Base-by-base conservation (phyloP, 1,139 yeast species). In the Casaregolazyma lundiana region DNA sequence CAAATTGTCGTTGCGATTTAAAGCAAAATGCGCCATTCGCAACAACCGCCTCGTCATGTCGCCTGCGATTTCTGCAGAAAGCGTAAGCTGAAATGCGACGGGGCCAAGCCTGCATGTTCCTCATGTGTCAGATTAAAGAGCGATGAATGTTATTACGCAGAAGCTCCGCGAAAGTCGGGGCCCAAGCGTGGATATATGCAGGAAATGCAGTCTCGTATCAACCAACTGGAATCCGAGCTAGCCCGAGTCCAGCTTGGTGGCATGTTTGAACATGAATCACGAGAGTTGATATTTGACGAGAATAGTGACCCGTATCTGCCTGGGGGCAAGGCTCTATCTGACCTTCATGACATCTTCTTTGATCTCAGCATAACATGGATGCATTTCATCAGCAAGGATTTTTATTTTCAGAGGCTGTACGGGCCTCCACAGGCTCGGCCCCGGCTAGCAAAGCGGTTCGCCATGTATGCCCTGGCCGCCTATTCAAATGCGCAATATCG, bases 71-170 rank as follows among this genome's bases (percentile, higher is more conserved):
- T 41, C 21, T 44, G 47, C 32, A 24, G 47, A 17, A 40, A 39
- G 37, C 43, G 47, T n/a, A 34, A 39, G 21, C 41, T 44, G 20
- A 44, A 44, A 19, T 44, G 47, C 16, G 39, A 44, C 19, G 47
- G 39, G 8, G 21, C 35, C n/a, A 18, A 19, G 24, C 47, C 47
- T 11, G 16, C 34, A 4, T 36, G 40, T 11, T 35, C 35, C 8
- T 20, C 34, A 3, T 41, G 43, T 20, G 24, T 32, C 20, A 41
- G 24, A 13, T 16, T 30, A 20, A 16, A 21, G 9, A 38, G 18
- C 20, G 19, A 7, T 22, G 32, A 38, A 13, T 38, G 41, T 8
- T 16, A 15, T 6, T 38, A 22, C 16, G 26, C 41, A 11, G 41
- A 38, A 16, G 34, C 34, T 13, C 29, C 26, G 8, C 26, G 29